A percentile compares a stretch with the other conserved stretches of the same genome.
These are phyloP conservation scores for Tylopilus sp. DNA, from an alignment of 768 basidiomycete genomes.

Conservation along the genomic window DNA sequence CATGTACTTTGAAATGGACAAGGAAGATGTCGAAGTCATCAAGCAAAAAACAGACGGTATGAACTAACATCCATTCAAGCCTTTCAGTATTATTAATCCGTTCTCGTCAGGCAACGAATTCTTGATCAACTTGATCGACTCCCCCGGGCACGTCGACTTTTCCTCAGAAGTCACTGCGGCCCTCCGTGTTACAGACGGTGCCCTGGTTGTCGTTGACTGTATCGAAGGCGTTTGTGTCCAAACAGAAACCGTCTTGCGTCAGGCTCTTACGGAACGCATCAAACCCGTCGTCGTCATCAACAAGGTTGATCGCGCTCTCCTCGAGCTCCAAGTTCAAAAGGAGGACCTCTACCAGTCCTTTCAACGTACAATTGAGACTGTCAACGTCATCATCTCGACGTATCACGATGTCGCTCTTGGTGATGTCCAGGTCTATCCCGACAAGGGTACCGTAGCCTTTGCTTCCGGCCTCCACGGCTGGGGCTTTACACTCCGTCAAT, in stretches of 20 bases:
- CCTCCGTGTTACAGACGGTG: conserved; percentile 99
- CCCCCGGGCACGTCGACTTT: conserved; percentile 99
- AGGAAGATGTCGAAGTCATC: conserved; percentile 82
- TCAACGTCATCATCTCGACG: conserved; percentile 98
- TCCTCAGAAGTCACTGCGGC: conserved; percentile 99
- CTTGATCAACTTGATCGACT: conserved; percentile 99
- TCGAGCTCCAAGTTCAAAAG: conserved; percentile 96
- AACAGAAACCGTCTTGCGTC: conserved; percentile 98
- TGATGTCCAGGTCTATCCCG: conserved; percentile 98
- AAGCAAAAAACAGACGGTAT: conserved; percentile 92
- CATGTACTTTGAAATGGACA: conserved; percentile 96
- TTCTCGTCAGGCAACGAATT: conserved; percentile 74
- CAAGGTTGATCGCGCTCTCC: conserved; percentile 99
- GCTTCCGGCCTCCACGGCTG: conserved; percentile 99
- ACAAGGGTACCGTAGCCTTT: conserved; percentile 97
- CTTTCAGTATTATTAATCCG: background rate
- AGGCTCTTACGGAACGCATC: conserved; percentile 96
- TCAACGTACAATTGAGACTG: conserved; percentile 93
- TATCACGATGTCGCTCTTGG: conserved; percentile 93
- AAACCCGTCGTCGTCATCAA: conserved; percentile 99
- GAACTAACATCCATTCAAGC: conserved; percentile 18
- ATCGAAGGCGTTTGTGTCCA: conserved; percentile 99
- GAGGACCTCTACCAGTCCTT: conserved; percentile 98
- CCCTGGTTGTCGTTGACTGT: conserved; percentile 99
- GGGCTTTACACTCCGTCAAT: conserved; percentile 99